phyloP scores from a whole-genome alignment of 1,139 yeast genomes.

The Yarrowia galli region DNA sequence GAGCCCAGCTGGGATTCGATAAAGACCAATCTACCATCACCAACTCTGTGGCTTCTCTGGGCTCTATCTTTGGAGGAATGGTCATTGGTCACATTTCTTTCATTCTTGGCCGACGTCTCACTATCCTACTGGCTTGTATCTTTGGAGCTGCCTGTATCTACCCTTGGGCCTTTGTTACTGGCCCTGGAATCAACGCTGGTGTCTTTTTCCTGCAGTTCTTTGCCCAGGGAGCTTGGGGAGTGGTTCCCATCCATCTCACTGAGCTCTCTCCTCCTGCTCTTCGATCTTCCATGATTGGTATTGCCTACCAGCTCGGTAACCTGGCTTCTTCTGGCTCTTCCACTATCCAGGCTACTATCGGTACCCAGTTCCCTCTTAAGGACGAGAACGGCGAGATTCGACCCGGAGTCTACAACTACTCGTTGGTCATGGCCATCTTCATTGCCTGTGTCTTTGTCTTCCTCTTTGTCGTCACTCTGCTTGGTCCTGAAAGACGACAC shows the following conservation, averaged over 20 bases:
- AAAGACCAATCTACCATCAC: slow-evolving; percentile 4
- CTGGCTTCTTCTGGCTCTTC: slow-evolving; percentile 13
- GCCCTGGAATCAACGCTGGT: slow-evolving; percentile 48
- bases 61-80: neutral
- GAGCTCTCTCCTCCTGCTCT: slow-evolving; percentile 18
- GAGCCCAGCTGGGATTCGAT: neutral
- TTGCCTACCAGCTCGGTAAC: slow-evolving; percentile 15
- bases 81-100: neutral
- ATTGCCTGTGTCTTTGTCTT: slow-evolving; percentile 22
- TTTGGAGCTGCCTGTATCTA: slow-evolving; percentile 9
- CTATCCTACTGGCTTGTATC: slow-evolving; percentile 1
- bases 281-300: slow-evolving; percentile 8
- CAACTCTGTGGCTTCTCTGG: slow-evolving; percentile 1
- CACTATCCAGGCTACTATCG: slow-evolving; percentile 10
- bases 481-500: slow-evolving; percentile 18
- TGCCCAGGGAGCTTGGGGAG: slow-evolving; percentile 23
- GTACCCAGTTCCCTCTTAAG: slow-evolving; percentile 2
- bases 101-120: slow-evolving; percentile 7
- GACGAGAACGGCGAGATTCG: neutral
- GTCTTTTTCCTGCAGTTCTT: slow-evolving; percentile 15
- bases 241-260: slow-evolving; percentile 4
- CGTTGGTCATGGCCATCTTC: slow-evolving; percentile 15
- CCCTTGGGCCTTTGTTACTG: slow-evolving; percentile 25
- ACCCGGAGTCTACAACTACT: slow-evolving; percentile 12
- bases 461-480: slow-evolving; percentile 5